Conservation (phyloP, 1,284 basidiomycete genomes). For the Boletus sp. region DNA sequence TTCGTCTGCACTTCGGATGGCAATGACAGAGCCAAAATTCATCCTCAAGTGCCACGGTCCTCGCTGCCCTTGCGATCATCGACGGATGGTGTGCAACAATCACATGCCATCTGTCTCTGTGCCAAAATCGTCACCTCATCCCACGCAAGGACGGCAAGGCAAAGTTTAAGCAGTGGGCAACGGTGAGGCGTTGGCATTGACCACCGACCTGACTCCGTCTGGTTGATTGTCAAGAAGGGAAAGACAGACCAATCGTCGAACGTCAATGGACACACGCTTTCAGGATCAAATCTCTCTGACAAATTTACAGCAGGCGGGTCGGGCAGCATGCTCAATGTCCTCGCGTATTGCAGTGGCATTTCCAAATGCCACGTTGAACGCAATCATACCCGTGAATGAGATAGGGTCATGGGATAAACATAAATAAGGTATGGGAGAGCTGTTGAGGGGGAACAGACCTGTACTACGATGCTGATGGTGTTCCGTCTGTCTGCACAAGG, state of each 20-base stretch:
- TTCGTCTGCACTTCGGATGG: constrained; percentile 54
- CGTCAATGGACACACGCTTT: too few relatives aligned
- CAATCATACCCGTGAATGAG: constrained; percentile 86
- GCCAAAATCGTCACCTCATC: constrained; percentile 87
- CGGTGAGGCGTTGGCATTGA: constrained; percentile 74
- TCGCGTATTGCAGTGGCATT: constrained; percentile 71
- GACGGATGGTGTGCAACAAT: constrained; percentile 89
- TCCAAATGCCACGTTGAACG: constrained; percentile 92
- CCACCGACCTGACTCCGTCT: constrained; percentile 77
- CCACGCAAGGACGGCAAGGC: constrained; percentile 77
- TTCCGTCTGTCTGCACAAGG: constrained; percentile 65
- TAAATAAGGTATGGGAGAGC: not conserved
- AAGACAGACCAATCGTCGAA: constrained; percentile 44
- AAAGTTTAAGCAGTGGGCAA: constrained; percentile 85
- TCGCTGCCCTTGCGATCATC: constrained; percentile 83
- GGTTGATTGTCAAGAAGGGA: constrained; percentile 55
- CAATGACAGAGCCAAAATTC: constrained; percentile 14
- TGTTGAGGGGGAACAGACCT: constrained; percentile 45
- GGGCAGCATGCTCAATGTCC: constrained; percentile 87
- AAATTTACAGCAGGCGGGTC: constrained; percentile 95
- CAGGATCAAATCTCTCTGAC: constrained; percentile 92
- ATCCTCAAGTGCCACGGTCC: constrained; percentile 85
- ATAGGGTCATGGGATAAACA: constrained; percentile 65
- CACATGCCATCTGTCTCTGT: constrained; percentile 83
- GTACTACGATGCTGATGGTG: constrained; percentile 87